Conservation (phyloP, 148 eudicot species). For the Nepenthes gracilis region DNA sequence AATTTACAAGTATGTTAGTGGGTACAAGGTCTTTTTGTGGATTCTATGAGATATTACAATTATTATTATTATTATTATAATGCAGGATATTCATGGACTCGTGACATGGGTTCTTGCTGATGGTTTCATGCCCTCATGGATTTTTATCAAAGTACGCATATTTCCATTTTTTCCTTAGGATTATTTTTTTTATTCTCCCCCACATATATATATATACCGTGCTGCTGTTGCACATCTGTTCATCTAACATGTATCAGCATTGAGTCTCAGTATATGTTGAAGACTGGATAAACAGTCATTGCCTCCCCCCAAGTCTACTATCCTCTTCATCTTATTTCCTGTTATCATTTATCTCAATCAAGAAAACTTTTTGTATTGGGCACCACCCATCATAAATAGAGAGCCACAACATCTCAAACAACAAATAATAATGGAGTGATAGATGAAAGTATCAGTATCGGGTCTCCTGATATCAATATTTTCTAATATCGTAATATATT, state of each 20-base stretch:
- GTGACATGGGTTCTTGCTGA: slow-evolving; percentile 94
- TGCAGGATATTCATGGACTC: slow-evolving; percentile 90
- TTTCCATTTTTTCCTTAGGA: neutral
- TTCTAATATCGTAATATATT: too few species aligned
- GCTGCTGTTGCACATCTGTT: neutral
- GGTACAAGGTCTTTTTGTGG: neutral
- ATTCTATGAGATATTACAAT: neutral
- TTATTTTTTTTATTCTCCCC: neutral
- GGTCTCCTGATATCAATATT: too few species aligned
- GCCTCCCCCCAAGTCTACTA: too few species aligned
- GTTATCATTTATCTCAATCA: too few species aligned
- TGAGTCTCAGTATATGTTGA: too few species aligned
- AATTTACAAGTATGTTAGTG: slow-evolving; percentile 50
- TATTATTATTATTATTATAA: slow-evolving; percentile 3
- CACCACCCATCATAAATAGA: too few species aligned
- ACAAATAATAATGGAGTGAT: too few species aligned
- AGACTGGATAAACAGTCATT: too few species aligned
- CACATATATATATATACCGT: neutral
- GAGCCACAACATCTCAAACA: too few species aligned
- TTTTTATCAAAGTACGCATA: slow-evolving; percentile 63
- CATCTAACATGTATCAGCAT: neutral
- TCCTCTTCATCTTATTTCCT: too few species aligned
- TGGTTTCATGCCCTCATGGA: slow-evolving; percentile 88
- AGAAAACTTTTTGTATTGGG: too few species aligned
- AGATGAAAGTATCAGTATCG: too few species aligned